Base-by-base conservation (phyloP, 257 asterid species). In the Solanum piurae region DNA sequence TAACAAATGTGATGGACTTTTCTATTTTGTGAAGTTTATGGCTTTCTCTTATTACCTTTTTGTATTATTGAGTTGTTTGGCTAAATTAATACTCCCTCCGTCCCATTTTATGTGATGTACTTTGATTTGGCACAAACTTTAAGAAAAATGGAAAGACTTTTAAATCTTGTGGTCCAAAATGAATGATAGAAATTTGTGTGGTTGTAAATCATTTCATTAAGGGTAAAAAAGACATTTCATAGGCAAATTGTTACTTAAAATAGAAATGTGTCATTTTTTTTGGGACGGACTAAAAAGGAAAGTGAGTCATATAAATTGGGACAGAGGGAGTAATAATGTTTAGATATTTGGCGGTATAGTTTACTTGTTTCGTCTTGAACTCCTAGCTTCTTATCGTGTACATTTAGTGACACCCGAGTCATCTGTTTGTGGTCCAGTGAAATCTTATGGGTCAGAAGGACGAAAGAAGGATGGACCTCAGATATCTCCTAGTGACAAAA, bases 371-470 rank as follows among this genome's bases (percentile, higher is more conserved):
- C 29, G 12, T 52, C 29, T 29, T 18, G 85, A 82, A 49, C 68
- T 29, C 85, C 18, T 49, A 82, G 44, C 85, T 49, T 49, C 85
- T 29, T 49, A 29, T 46, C n/a, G 14, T 80, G 34, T 29, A 27
- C 66, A 82, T 49, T 82, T 82, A 18, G 64, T 82, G 69, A 49
- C 6, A 16, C 68, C 23, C 1, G 7, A 49, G 55, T 83, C 38
- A 60, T 83, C 68, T 75, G 71, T 87, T 34, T 82, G 21, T 84
- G 55, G 33, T 36, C 87, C 90, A 89, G 92, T 89, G 80, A 91
- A 86, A 87, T 86, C 90, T 42, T 91, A 58, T 87, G 92, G 92
- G 87, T 89, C 91, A 3, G 91, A 91, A 72, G 90, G 90, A 86
- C 42, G 91, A 73, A 89, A 83, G 71, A 77, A 46, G 88, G 88